Conservation (phyloP, 1,284 basidiomycete genomes). For the Mixia osmundae region DNA sequence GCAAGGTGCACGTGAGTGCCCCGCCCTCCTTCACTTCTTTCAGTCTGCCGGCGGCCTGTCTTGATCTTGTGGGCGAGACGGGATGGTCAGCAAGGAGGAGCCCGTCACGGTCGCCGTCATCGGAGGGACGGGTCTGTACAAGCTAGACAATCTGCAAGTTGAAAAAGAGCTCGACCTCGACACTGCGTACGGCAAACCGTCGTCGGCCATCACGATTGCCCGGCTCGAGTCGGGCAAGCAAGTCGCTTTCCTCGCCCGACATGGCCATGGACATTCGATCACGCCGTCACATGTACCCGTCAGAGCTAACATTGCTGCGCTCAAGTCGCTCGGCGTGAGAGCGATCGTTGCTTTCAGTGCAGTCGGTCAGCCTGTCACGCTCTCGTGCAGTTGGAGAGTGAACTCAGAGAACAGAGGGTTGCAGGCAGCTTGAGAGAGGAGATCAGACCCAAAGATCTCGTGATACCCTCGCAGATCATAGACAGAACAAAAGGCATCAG, state of each 20-base stretch:
- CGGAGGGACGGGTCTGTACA: constrained; percentile 31
- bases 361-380: too few relatives aligned
- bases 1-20: too few relatives aligned
- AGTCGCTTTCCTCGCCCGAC: constrained; percentile 78
- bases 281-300: constrained; percentile 52
- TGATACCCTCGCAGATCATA: constrained; percentile 78
- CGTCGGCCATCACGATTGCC: constrained; percentile 56
- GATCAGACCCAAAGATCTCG: constrained; percentile 49
- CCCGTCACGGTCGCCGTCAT: constrained; percentile 10
- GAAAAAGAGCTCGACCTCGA: constrained; percentile 38
- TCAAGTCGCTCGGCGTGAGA: constrained; percentile 74
- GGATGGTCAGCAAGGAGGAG: too few relatives aligned
- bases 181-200: constrained; percentile 15
- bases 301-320: constrained; percentile 82
- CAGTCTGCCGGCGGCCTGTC: too few relatives aligned
- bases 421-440: constrained; percentile 91
- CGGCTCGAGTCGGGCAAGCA: constrained; percentile 49
- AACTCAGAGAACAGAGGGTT: too few relatives aligned
- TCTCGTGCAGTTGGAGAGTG: too few relatives aligned
- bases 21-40: too few relatives aligned
- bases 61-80: too few relatives aligned
- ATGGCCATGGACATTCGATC: constrained; percentile 50
- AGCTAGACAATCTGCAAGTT: constrained; percentile 63
- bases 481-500: constrained; percentile 46
- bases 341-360: constrained; percentile 84